phyloP scores from a whole-genome alignment of 2,329 filamentous ascomycete species.

The Ceratocystis alfenasii region DNA sequence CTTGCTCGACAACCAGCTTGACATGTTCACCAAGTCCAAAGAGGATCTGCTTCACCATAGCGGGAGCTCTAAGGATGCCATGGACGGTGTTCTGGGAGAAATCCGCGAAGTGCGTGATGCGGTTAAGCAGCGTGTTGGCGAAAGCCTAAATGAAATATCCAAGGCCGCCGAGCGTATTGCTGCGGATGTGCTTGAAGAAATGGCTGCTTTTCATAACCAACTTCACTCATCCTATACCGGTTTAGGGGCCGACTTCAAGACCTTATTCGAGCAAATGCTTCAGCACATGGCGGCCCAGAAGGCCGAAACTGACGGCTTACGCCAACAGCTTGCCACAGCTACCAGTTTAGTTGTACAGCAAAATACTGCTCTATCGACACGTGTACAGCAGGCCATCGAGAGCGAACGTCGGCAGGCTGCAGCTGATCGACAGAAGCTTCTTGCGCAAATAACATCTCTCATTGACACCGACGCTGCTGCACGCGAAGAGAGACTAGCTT shows the following conservation, averaged over 20 bases:
- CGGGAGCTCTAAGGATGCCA: slow-evolving; percentile 60
- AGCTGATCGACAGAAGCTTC: slow-evolving; percentile 46
- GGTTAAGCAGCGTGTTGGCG: slow-evolving; percentile 46
- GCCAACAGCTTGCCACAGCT: slow-evolving; percentile 17
- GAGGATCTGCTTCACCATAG: slow-evolving; percentile 56
- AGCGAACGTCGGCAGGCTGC: slow-evolving; percentile 62
- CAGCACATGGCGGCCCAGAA: slow-evolving; percentile 47
- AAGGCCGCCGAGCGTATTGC: slow-evolving; percentile 15
- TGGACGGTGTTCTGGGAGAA: slow-evolving; percentile 77
- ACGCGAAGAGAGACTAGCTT: slow-evolving; percentile 16
- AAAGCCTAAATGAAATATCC: slow-evolving; percentile 18
- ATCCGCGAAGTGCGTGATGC: slow-evolving; percentile 64
- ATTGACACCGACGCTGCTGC: slow-evolving; percentile 15
- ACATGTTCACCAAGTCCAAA: slow-evolving; percentile 55
- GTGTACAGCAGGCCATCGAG: slow-evolving; percentile 58
- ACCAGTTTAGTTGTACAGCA: slow-evolving; percentile 46
- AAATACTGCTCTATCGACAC: slow-evolving; percentile 50
- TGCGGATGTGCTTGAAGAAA: slow-evolving; percentile 21
- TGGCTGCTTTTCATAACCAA: slow-evolving; percentile 30
- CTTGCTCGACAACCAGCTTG: slow-evolving; percentile 57
- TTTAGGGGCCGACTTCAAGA: slow-evolving; percentile 76
- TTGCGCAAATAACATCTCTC: slow-evolving; percentile 48
- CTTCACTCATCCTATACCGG: slow-evolving; percentile 74
- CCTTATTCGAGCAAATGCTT: slow-evolving; percentile 69
- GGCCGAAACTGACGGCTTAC: slow-evolving; percentile 16